Evolutionary conservation across 495 filamentous ascomycete species (phyloP).

Genomic region (Aspergillus indologenus): DNA sequence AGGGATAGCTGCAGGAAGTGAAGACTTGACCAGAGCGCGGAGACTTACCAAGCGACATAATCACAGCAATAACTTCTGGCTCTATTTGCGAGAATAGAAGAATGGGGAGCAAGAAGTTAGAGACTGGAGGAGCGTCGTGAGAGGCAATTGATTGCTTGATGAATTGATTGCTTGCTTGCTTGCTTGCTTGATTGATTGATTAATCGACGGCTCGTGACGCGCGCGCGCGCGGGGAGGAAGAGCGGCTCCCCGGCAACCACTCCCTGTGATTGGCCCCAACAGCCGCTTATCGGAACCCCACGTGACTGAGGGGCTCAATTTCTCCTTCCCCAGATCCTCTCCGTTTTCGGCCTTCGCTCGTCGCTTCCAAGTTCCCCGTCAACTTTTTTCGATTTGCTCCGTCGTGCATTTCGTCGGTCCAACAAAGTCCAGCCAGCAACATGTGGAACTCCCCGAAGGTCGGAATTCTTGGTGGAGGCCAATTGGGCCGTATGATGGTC

Average conservation of each 20-base stretch:
- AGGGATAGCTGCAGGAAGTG: not conserved
- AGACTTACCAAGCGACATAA: slow-evolving; percentile 40
- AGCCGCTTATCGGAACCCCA: slow-evolving; percentile 19
- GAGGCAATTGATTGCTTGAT: too few species aligned
- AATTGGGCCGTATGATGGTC: slow-evolving; percentile 93
- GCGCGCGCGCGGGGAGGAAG: slow-evolving; percentile 7
- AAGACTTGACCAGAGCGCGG: slow-evolving; percentile 1
- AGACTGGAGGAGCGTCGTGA: too few species aligned
- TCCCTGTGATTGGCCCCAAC: slow-evolving; percentile 12
- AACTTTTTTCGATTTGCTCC: slow-evolving; percentile 10
- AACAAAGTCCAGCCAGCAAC: slow-evolving; percentile 9
- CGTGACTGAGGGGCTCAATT: slow-evolving; percentile 33
- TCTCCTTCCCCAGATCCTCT: slow-evolving; percentile 16
- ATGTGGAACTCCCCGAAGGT: slow-evolving; percentile 54
- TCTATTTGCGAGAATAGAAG: not conserved
- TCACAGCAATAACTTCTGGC: slow-evolving; percentile 8
- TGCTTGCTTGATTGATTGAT: too few species aligned
- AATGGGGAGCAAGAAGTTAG: not conserved
- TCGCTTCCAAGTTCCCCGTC: slow-evolving; percentile 7
- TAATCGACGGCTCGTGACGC: not conserved
- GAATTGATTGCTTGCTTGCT: too few species aligned
- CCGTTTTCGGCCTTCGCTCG: not conserved
- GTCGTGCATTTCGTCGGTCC: not conserved
- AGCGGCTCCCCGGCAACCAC: slow-evolving; percentile 11
- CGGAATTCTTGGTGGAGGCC: slow-evolving; percentile 73